Base-by-base conservation (phyloP, 495 filamentous ascomycete genomes). In the Hamigera avellanea region DNA sequence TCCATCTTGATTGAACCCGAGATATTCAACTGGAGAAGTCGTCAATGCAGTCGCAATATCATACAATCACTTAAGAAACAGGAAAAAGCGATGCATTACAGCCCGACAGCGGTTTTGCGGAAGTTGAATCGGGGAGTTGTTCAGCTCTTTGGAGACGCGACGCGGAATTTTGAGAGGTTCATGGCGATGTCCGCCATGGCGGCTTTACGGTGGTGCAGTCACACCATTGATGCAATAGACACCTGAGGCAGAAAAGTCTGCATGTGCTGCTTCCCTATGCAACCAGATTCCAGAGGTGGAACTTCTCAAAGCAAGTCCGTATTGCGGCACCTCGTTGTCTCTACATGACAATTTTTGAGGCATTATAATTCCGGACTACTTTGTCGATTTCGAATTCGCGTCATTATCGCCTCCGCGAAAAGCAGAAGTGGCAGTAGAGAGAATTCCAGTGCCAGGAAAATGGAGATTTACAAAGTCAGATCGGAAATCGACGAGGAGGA, bases 1-100 rank as follows among this genome's bases (percentile, higher is more conserved):
- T 72, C 69, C 75, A 80, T 80, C 37, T 41, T 69, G 49, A 45
- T 45, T 15, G 34, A 37, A 29, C 36, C 47, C 40, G 34, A 26
- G 1, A 23, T 37, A 39, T 41, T 33, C 32, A 27, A 37, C 13
- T 26, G 19, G 40, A 21, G n/a, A 35, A 25, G 16, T n/a, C 15
- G 18, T 36, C 29, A 46, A 47, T 44, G 34, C 29, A 40, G 32
- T 49, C 41, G 47, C 49, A 32, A 32, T 14, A 19, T 27, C 6
- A 14, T 25, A 19, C 4, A 26, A 21, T 19, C 6, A 9, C 10
- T 1, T 17, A 35, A 8, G 6, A 9, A 10, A 13, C 4, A 40
- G 17, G 35, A 36, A 46, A 35, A 46, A 14, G 29, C 6, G 27
- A 41, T 34, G 29, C 29, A 45, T 42, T 7, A 10, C 32, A 33